phyloP scores from a whole-genome alignment of 345 rosid species.

The Hibiscus trionum region DNA sequence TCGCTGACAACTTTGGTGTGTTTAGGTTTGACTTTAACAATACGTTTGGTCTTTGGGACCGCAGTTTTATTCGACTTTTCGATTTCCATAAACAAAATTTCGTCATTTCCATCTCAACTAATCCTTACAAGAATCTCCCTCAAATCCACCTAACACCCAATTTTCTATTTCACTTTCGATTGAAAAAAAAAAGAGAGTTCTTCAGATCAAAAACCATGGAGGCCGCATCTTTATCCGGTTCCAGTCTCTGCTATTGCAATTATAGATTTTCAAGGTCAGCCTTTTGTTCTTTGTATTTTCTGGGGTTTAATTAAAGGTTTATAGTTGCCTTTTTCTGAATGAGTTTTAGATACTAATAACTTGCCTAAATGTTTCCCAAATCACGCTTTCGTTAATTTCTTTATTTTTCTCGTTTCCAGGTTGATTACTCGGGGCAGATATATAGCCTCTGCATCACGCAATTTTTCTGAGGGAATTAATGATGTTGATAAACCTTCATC shows the following conservation, averaged over 20 bases:
- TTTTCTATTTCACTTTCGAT: neutral
- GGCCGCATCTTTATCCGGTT: neutral
- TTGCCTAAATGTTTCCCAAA: neutral
- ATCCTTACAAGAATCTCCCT: neutral
- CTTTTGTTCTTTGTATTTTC: neutral
- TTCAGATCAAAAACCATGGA: conserved; percentile 1
- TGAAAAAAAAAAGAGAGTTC: neutral
- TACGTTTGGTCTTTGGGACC: neutral
- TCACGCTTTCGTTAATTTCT: neutral
- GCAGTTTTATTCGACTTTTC: neutral
- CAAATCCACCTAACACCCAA: neutral
- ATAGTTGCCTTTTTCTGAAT: neutral
- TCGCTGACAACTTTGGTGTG: neutral
- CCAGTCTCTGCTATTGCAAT: neutral
- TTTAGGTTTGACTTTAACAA: neutral
- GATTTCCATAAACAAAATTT: neutral
- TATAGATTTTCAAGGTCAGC: neutral
- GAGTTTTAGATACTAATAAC: neutral
- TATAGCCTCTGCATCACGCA: neutral
- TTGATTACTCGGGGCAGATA: neutral
- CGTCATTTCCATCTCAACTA: conserved; percentile 1
- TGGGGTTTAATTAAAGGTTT: neutral
- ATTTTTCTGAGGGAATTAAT: neutral
- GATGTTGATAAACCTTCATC: neutral
- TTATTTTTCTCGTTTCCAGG: neutral